phyloP scores from a whole-genome alignment of 2,329 filamentous ascomycete genomes.

The Cryphonectria nitschkei region DNA sequence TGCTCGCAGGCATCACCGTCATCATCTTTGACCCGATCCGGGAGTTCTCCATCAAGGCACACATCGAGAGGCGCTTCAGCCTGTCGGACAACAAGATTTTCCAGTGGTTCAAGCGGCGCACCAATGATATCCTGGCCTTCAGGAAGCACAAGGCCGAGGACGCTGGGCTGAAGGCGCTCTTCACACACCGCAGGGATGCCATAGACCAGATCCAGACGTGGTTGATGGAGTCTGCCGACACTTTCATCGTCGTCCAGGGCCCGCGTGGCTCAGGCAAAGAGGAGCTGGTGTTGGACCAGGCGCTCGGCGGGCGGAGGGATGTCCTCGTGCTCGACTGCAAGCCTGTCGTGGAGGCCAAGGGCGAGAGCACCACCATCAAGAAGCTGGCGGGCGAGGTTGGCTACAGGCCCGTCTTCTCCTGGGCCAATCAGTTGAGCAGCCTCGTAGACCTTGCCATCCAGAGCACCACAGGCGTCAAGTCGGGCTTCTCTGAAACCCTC shows the following conservation, averaged over 20 bases:
- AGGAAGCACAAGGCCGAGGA: constrained; percentile 61
- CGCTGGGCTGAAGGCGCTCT: constrained; percentile 77
- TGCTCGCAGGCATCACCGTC: constrained; percentile 82
- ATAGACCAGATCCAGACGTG: constrained; percentile 83
- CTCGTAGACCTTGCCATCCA: constrained; percentile 91
- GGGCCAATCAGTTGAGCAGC: constrained; percentile 93
- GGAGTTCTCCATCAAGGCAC: constrained; percentile 87
- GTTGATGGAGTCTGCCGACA: constrained; percentile 86
- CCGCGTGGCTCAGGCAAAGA: constrained; percentile 89
- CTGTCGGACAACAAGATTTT: constrained; percentile 74
- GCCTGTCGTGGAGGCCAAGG: constrained; percentile 85
- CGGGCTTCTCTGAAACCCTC: constrained; percentile 89
- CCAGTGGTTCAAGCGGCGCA: constrained; percentile 79
- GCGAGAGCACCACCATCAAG: constrained; percentile 83
- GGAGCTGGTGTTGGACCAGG: constrained; percentile 84
- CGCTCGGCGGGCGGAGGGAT: constrained; percentile 73
- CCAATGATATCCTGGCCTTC: constrained; percentile 67
- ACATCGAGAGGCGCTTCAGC: constrained; percentile 78
- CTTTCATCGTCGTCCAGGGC: constrained; percentile 91
- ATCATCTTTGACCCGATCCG: constrained; percentile 92
- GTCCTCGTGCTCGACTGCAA: constrained; percentile 92
- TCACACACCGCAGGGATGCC: constrained; percentile 81
- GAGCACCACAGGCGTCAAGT: constrained; percentile 90
- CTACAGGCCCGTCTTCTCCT: constrained; percentile 91
- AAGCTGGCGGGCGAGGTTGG: constrained; percentile 82